Conservation (phyloP, 73 alveolate genomes). For the Paramecium tetraurelia region DNA sequence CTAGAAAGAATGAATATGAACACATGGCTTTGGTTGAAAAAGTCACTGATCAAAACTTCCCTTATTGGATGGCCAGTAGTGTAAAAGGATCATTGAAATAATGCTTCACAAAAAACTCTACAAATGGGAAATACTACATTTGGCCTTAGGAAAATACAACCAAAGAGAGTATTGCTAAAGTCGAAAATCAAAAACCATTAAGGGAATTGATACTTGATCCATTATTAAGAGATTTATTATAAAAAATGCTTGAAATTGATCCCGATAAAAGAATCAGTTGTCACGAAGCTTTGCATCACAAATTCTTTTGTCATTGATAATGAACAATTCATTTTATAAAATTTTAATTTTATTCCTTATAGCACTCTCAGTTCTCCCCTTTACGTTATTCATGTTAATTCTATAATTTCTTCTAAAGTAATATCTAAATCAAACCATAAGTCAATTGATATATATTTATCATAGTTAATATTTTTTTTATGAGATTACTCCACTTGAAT, state of each 20-base stretch:
- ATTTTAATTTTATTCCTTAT: not conserved
- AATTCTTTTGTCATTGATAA: slow-evolving; percentile 58
- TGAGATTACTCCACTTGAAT: not conserved
- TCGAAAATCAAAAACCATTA: slow-evolving; percentile 45
- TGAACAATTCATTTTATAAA: not conserved
- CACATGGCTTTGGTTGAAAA: slow-evolving; percentile 95
- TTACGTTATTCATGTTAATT: not conserved
- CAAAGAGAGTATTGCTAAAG: slow-evolving; percentile 47
- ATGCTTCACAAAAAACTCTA: not conserved
- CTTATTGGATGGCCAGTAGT: slow-evolving; percentile 87
- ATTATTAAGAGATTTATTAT: slow-evolving; percentile 64
- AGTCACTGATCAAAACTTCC: slow-evolving; percentile 82
- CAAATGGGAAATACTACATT: slow-evolving; percentile 26
- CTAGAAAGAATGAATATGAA: slow-evolving; percentile 93
- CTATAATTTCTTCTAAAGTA: not conserved
- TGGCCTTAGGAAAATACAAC: slow-evolving; percentile 13
- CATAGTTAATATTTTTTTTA: not conserved
- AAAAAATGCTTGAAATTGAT: slow-evolving; percentile 71
- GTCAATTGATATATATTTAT: not conserved
- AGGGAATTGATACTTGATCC: slow-evolving; percentile 65
- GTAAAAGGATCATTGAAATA: slow-evolving; percentile 45
- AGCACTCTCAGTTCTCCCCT: not conserved
- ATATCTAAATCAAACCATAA: not conserved
- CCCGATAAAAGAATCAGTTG: slow-evolving; percentile 79
- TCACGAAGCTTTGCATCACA: slow-evolving; percentile 72